Conservation (phyloP, 2,329 filamentous ascomycete species). For the Dothidotthia symphoricarpi region DNA sequence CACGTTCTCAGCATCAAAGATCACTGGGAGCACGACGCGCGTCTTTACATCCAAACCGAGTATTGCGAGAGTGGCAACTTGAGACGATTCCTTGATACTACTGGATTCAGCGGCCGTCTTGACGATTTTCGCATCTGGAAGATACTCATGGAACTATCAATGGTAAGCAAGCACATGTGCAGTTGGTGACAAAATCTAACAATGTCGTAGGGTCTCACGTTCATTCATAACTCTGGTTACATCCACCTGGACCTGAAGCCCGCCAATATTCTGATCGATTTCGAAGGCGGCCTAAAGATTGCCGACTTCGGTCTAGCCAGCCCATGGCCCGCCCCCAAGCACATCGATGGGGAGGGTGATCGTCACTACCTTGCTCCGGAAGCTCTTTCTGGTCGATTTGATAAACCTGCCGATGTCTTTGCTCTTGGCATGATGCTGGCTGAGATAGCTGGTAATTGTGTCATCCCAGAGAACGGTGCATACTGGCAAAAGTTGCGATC, state of each 20-base stretch:
- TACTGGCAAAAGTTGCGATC: slow-evolving; percentile 88
- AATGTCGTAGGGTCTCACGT: slow-evolving; percentile 70
- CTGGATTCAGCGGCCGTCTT: slow-evolving; percentile 78
- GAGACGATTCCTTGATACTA: slow-evolving; percentile 77
- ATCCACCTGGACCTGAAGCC: slow-evolving; percentile 85
- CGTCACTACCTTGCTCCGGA: slow-evolving; percentile 95
- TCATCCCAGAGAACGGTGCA: slow-evolving; percentile 86
- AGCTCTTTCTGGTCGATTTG: slow-evolving; percentile 79
- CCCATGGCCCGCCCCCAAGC: slow-evolving; percentile 69
- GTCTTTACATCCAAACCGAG: slow-evolving; percentile 96
- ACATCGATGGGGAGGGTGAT: slow-evolving; percentile 88
- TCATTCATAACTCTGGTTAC: slow-evolving; percentile 85
- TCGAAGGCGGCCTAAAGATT: slow-evolving; percentile 79
- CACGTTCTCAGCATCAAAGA: slow-evolving; percentile 83
- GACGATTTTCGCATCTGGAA: slow-evolving; percentile 99
- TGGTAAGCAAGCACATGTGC: slow-evolving; percentile 57
- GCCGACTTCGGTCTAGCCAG: slow-evolving; percentile 84
- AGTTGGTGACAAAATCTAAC: slow-evolving; percentile 20
- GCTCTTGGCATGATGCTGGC: slow-evolving; percentile 91
- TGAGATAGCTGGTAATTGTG: slow-evolving; percentile 90
- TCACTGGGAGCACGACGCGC: slow-evolving; percentile 80
- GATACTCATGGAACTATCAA: slow-evolving; percentile 79
- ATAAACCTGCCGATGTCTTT: slow-evolving; percentile 91
- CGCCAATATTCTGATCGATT: slow-evolving; percentile 78
- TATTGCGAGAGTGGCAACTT: slow-evolving; percentile 94